Conservation (phyloP, 2,329 filamentous ascomycete species). For the Epichloe uncinata region DNA sequence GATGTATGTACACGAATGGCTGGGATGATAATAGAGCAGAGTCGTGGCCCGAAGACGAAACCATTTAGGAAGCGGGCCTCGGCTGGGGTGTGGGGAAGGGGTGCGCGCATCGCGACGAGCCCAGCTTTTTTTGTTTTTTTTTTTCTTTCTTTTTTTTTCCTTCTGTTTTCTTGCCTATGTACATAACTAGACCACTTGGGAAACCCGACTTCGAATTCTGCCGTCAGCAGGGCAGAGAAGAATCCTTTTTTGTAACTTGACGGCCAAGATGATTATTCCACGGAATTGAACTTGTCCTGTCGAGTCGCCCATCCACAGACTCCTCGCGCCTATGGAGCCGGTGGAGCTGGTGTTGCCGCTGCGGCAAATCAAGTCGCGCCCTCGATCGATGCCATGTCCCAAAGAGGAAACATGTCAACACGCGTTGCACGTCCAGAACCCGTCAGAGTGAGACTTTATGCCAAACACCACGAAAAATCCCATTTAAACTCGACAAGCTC, state of each 20-base stretch:
- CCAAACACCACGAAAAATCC: too few relatives aligned
- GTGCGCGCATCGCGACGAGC: neutral
- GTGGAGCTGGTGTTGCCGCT: constrained; percentile 4
- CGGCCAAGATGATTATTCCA: too few relatives aligned
- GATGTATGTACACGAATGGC: neutral
- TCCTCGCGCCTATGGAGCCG: constrained; percentile 4
- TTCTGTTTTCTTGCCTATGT: too few relatives aligned
- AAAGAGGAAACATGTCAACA: constrained; percentile 24
- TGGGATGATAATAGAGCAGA: neutral
- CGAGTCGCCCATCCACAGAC: neutral
- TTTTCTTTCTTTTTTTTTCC: too few relatives aligned
- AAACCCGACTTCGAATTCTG: neutral
- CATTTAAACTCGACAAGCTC: too few relatives aligned
- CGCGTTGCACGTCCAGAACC: constrained; percentile 16
- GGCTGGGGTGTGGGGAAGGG: neutral
- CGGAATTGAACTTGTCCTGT: too few relatives aligned
- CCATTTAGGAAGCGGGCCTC: constrained; percentile 1
- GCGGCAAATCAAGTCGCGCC: constrained; percentile 20
- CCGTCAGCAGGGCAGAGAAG: too few relatives aligned
- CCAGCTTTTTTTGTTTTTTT: too few relatives aligned
- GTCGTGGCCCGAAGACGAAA: neutral
- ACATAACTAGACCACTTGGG: too few relatives aligned
- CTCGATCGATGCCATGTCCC: constrained; percentile 14
- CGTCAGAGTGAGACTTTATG: neutral
- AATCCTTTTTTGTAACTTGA: too few relatives aligned